A percentile compares a stretch with the other conserved stretches of the same genome.
Conservation (phyloP, 2,329 filamentous ascomycete species). For the Apiospora hydei region DNA sequence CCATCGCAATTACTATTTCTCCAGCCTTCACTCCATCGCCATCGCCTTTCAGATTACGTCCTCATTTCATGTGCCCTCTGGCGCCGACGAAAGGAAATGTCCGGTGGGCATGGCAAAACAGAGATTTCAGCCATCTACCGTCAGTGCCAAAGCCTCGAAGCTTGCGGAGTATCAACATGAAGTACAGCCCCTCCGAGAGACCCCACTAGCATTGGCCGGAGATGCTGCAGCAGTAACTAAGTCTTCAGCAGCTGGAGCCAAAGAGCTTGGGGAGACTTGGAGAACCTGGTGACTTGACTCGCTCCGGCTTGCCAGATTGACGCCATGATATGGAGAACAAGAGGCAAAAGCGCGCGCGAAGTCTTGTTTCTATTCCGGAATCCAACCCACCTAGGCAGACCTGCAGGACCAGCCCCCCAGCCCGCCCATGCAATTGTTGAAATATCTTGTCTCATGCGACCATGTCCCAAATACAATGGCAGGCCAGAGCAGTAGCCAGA, state of each 20-base stretch:
- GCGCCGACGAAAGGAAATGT: neutral
- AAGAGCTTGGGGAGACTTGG: neutral
- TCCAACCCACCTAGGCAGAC: slow-evolving; percentile 17
- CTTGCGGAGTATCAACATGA: neutral
- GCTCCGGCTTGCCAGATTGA: neutral
- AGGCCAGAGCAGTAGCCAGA: neutral
- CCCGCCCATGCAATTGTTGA: neutral
- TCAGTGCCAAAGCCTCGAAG: neutral
- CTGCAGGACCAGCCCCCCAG: slow-evolving; percentile 1
- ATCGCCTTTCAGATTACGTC: neutral
- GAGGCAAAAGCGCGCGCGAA: slow-evolving; percentile 6
- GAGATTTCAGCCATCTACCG: neutral
- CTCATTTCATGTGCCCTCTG: slow-evolving; percentile 7
- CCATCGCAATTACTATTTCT: slow-evolving; percentile 14
- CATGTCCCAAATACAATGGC: neutral
- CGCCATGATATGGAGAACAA: slow-evolving; percentile 1
- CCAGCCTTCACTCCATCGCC: slow-evolving; percentile 6
- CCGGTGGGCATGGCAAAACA: neutral
- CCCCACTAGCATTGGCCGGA: neutral
- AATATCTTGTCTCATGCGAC: slow-evolving; percentile 7
- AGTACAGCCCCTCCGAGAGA: neutral
- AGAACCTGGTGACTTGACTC: slow-evolving; percentile 10
- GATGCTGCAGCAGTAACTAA: neutral
- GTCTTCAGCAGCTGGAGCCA: neutral
- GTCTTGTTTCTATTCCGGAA: slow-evolving; percentile 14